Evolutionary conservation across 352 stramenopile genomes (phyloP).

Genomic region (Globisporangium cystogenes): DNA sequence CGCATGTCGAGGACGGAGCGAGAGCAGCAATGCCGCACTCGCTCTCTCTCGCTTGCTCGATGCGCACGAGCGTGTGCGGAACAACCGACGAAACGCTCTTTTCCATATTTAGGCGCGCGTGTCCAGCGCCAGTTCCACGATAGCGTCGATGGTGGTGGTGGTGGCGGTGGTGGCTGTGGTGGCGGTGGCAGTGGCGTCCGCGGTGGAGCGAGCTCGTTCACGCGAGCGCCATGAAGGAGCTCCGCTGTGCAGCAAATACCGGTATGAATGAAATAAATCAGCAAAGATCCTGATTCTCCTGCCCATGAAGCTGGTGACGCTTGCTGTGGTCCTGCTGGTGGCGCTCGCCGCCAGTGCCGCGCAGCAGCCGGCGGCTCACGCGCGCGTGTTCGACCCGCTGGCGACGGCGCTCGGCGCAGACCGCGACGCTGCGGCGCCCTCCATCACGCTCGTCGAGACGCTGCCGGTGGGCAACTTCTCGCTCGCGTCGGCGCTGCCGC

Average conservation of each 20-base stretch:
- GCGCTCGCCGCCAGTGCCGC: background rate
- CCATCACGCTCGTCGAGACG: conserved; percentile 55
- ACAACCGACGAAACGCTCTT: background rate
- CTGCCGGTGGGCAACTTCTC: conserved; percentile 59
- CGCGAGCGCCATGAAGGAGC: too few species aligned
- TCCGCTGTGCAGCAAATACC: too few species aligned
- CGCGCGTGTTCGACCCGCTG: conserved; percentile 8
- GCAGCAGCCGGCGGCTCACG: background rate
- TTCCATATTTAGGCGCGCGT: too few species aligned
- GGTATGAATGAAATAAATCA: too few species aligned
- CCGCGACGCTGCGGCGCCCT: conserved; percentile 3
- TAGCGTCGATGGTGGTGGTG: too few species aligned
- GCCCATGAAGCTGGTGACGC: background rate
- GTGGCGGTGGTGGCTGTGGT: too few species aligned
- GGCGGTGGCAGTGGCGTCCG: too few species aligned
- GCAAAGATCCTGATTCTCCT: too few species aligned
- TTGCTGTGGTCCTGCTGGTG: background rate
- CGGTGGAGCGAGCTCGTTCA: too few species aligned
- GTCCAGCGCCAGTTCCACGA: too few species aligned
- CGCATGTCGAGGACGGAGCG: background rate
- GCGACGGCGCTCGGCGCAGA: background rate
- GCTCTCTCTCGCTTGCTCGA: too few species aligned
- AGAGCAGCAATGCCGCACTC: background rate
- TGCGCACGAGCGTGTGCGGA: too few species aligned
- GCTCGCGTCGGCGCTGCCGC: conserved; percentile 23